Conservation (phyloP, 352 stramenopile genomes). For the Elongisporangium undulatum region DNA sequence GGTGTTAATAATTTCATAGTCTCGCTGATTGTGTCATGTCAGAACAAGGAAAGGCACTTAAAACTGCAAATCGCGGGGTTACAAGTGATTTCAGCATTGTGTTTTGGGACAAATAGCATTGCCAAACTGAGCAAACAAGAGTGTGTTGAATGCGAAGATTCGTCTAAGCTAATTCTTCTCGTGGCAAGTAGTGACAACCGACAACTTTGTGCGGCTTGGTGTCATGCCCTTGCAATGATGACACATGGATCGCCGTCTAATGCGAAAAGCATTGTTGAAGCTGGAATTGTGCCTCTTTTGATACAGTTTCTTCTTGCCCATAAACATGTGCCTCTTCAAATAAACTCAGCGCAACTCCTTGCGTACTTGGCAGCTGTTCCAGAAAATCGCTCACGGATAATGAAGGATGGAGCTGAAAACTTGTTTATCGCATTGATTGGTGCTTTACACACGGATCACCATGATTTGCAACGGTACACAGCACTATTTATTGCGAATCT, state of each 20-base stretch:
- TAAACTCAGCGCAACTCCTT: conserved; percentile 32
- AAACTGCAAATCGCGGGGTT: conserved; percentile 49
- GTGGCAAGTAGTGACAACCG: conserved; percentile 6
- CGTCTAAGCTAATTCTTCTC: conserved; percentile 27
- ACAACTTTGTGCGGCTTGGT: conserved; percentile 44
- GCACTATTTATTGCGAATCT: conserved; percentile 55
- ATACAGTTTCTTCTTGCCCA: conserved; percentile 22
- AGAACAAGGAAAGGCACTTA: neutral
- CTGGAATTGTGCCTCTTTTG: conserved; percentile 30
- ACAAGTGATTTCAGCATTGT: conserved; percentile 47
- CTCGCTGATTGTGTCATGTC: conserved; percentile 12
- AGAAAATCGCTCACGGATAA: conserved; percentile 39
- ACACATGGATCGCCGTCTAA: conserved; percentile 37
- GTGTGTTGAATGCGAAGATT: conserved; percentile 47
- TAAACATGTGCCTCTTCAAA: conserved; percentile 18
- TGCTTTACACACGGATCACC: conserved; percentile 41
- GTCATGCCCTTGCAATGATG: conserved; percentile 35
- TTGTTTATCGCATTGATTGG: conserved; percentile 30
- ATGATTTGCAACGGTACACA: conserved; percentile 53
- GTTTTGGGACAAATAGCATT: conserved; percentile 15
- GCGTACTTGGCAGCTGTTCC: conserved; percentile 37
- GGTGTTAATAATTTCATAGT: conserved; percentile 35
- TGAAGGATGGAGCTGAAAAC: conserved; percentile 31
- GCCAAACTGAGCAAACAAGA: conserved; percentile 54
- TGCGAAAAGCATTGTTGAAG: conserved; percentile 34